These are phyloP conservation scores for Lactifluus subvellereus DNA, from an alignment of 768 basidiomycete species.

Conservation along the genomic window DNA sequence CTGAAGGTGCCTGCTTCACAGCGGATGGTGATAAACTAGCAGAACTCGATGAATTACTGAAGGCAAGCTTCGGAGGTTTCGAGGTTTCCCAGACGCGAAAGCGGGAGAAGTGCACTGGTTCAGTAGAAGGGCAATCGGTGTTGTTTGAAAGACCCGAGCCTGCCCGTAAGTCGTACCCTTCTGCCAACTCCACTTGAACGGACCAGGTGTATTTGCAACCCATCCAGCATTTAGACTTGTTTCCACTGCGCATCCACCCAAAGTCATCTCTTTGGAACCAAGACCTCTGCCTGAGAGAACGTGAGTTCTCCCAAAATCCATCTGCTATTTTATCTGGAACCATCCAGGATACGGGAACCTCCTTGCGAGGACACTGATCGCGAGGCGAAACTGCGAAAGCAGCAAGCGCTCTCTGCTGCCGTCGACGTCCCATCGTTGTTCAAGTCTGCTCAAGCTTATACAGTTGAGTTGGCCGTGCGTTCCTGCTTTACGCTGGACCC, in stretches of 20 bases:
- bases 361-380: constrained; percentile 30
- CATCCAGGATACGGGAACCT: constrained; percentile 28
- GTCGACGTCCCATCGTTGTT: constrained; percentile 30
- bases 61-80: neutral
- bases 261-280: constrained; percentile 14
- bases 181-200: neutral
- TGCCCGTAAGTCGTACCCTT: neutral
- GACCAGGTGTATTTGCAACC: neutral
- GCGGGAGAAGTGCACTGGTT: constrained; percentile 1
- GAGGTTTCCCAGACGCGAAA: constrained; percentile 6
- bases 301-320: neutral
- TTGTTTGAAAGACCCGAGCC: neutral
- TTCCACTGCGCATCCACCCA: constrained; percentile 7
- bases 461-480: constrained; percentile 24
- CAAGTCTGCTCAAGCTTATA: constrained; percentile 24
- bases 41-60: constrained; percentile 15
- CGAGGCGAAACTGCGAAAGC: constrained; percentile 27
- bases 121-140: neutral
- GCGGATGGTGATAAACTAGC: neutral
- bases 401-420: constrained; percentile 28
- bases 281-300: constrained; percentile 14
- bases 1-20: neutral
- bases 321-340: neutral
- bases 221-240: constrained; percentile 21
- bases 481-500: neutral